Base-by-base conservation (phyloP, 148 eudicot species). In the Vaccinium vitisidaea region DNA sequence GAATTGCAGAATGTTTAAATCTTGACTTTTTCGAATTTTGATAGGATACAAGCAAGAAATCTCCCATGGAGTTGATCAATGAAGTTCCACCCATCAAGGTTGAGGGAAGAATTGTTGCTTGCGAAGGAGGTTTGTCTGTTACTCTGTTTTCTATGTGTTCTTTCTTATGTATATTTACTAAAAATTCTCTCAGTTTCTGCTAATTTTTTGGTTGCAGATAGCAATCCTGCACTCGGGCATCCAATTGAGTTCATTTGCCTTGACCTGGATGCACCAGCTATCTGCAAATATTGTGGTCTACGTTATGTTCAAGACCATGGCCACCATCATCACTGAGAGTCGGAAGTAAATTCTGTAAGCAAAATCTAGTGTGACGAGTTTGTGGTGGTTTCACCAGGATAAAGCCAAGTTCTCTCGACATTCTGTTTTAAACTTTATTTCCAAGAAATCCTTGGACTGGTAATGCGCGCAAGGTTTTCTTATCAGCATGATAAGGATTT, bases 61-160 rank as follows among this genome's bases (percentile, higher is more conserved):
- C 99, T 84, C 99, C 99, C 15, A 97, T 97, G 99, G 94, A 95
- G 92, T 88, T 97, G 92, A 95, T 97, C 77, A 91, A 91, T 84
- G 98, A 97, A 89, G 95, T 95, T 86, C 98, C 98, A 84, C 98
- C 99, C 30, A 97, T 97, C 80, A 97, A 95, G 91, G 98, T 95
- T 84, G 93, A 95, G 32, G 98, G 91, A 80, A 89, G 99, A 90
- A 94, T 92, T 82, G 99, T 79, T 85, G 98, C 89, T 53, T 97
- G 99, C 77, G 98, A 97, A 92, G 99, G 98, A 93, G 98, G 99
- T 93, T 55, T 71, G 90, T 86, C 80, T 48, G 18, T 67, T 71
- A 63, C 25, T 49, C 49, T 2, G 19, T 39, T 54, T 9, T 4
- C 25, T 49, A 25, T 2, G 19, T 39, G 30, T 9, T 1, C 23